A percentile compares a stretch with the other conserved stretches of the same genome.
These are phyloP conservation scores for Fusarium sp. DNA, from an alignment of 2,329 filamentous ascomycete genomes.

Conservation along the genomic window DNA sequence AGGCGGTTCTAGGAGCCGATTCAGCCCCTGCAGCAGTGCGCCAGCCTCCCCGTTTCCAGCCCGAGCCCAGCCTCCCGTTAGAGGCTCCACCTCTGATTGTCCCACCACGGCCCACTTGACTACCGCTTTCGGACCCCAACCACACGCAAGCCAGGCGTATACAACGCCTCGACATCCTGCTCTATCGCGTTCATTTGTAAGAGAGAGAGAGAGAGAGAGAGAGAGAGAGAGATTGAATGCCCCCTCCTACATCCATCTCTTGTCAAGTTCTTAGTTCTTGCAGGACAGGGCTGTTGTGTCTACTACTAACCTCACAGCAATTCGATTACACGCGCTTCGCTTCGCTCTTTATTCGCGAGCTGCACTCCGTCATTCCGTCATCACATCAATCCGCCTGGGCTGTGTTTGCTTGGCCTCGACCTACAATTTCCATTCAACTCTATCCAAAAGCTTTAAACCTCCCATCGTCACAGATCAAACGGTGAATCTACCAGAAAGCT, in stretches of 20 bases:
- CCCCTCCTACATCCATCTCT: slow-evolving; percentile 21
- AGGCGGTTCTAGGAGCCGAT: slow-evolving; percentile 18
- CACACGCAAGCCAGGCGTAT: slow-evolving; percentile 44
- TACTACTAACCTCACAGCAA: slow-evolving; percentile 35
- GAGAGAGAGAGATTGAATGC: slow-evolving; percentile 24
- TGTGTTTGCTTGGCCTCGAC: slow-evolving; percentile 10
- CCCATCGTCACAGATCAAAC: slow-evolving; percentile 1
- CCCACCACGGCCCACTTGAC: slow-evolving; percentile 35
- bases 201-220: slow-evolving; percentile 9
- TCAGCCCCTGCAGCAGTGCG: slow-evolving; percentile 41
- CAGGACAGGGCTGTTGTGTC: slow-evolving; percentile 5
- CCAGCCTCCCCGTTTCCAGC: slow-evolving; percentile 48
- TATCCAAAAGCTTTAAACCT: not conserved
- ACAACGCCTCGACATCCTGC: slow-evolving; percentile 41
- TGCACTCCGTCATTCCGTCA: slow-evolving; percentile 25
- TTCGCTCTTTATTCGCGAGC: slow-evolving; percentile 9
- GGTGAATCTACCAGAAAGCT: slow-evolving; percentile 23
- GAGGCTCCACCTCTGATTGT: slow-evolving; percentile 20
- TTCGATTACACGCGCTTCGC: slow-evolving; percentile 10
- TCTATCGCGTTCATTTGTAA: slow-evolving; percentile 30
- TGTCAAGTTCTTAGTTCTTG: slow-evolving; percentile 20
- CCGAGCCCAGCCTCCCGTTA: slow-evolving; percentile 44
- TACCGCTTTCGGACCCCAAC: slow-evolving; percentile 45
- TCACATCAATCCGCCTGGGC: slow-evolving; percentile 19
- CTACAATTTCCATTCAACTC: not conserved